Percentiles rank a stretch among this genome's conserved stretches.
Evolutionary conservation across 352 stramenopile species (phyloP).

Genomic region (Phytophthora ohioensis): DNA sequence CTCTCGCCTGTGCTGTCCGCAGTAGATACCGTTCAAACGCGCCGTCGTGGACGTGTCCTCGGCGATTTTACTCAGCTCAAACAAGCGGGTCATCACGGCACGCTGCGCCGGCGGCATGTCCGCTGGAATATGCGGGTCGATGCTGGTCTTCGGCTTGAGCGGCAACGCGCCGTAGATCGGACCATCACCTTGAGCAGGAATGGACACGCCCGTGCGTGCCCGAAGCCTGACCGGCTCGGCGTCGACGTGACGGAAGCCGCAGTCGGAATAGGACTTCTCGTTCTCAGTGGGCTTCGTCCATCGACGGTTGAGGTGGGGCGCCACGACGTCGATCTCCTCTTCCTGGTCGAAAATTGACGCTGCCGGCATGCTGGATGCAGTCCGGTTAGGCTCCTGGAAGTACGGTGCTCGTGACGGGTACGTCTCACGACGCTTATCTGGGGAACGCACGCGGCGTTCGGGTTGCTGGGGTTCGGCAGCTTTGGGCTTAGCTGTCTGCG

Average conservation of each 20-base stretch:
- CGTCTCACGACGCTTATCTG: conserved; percentile 12
- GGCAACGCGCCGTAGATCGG: conserved; percentile 19
- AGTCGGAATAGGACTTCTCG: conserved; percentile 23
- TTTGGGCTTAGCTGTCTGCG: background rate
- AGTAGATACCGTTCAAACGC: conserved; percentile 59
- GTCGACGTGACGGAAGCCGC: conserved; percentile 2
- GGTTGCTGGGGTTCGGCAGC: background rate
- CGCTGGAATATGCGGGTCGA: conserved; percentile 12
- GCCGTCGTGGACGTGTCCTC: conserved; percentile 61
- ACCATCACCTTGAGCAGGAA: conserved; percentile 11
- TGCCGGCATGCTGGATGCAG: conserved; percentile 26
- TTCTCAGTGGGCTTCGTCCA: conserved; percentile 21
- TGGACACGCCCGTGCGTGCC: conserved; percentile 21
- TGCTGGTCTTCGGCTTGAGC: conserved; percentile 13
- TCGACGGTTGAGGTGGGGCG: conserved; percentile 4
- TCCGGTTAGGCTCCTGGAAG: background rate
- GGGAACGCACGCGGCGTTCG: conserved; percentile 4
- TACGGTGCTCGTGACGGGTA: conserved; percentile 9
- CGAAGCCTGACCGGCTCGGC: conserved; percentile 17
- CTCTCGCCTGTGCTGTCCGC: conserved; percentile 42
- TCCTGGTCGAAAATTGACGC: conserved; percentile 14
- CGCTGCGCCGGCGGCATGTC: conserved; percentile 24
- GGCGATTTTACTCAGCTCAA: conserved; percentile 60
- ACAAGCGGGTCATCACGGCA: conserved; percentile 41
- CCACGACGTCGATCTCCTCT: conserved; percentile 17